These are phyloP conservation scores for Gossypium australe DNA, from an alignment of 345 rosid genomes.

Conservation along the genomic window DNA sequence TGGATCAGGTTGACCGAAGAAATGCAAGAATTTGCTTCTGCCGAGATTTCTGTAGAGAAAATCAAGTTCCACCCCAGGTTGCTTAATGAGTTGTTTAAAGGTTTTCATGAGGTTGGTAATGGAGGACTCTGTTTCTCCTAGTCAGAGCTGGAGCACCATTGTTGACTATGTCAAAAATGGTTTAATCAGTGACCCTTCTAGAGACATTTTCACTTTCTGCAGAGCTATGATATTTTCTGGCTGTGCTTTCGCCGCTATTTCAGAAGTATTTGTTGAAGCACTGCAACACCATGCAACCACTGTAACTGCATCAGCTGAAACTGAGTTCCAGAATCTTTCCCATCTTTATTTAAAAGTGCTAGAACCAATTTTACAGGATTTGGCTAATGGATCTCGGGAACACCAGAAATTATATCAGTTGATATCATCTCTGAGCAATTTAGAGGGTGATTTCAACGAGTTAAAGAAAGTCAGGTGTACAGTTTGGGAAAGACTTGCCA, in stretches of 20 bases:
- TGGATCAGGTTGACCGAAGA: conserved; percentile 75
- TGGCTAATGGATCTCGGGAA: conserved; percentile 43
- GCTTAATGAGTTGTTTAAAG: conserved; percentile 55
- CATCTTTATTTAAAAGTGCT: conserved; percentile 52
- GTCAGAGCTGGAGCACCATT: conserved; percentile 78
- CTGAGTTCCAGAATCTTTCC: conserved; percentile 43
- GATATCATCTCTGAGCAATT: conserved; percentile 68
- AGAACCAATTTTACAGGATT: conserved; percentile 57
- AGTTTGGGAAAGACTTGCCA: conserved; percentile 72
- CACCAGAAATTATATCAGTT: conserved; percentile 48
- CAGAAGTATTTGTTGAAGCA: conserved; percentile 59
- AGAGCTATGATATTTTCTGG: conserved; percentile 82
- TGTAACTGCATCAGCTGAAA: conserved; percentile 17
- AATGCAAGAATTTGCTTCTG: conserved; percentile 51
- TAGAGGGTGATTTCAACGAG: conserved; percentile 65
- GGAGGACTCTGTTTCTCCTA: conserved; percentile 88
- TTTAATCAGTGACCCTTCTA: conserved; percentile 41
- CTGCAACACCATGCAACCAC: conserved; percentile 26
- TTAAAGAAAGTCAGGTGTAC: conserved; percentile 58
- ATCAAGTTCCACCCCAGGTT: conserved; percentile 43
- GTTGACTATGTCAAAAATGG: conserved; percentile 46
- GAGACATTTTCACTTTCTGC: conserved; percentile 53
- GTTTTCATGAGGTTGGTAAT: conserved; percentile 63
- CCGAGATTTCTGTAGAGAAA: conserved; percentile 26
- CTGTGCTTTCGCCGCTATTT: conserved; percentile 67